phyloP scores from a whole-genome alignment of 805 yeast species.

The Allodekkera sacchari region DNA sequence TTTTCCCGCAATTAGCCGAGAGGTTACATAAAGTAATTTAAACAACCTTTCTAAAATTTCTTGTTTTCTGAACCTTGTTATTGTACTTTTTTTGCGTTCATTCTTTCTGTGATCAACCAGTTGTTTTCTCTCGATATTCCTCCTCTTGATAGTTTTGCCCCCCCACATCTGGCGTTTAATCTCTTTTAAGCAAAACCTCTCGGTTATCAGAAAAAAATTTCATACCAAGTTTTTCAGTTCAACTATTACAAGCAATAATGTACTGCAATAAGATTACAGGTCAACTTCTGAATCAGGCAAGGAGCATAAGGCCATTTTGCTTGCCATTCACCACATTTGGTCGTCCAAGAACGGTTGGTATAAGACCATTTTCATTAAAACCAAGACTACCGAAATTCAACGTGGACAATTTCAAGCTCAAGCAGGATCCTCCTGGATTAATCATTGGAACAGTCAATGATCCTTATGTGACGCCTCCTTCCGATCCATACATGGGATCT shows the following conservation, averaged over 20 bases:
- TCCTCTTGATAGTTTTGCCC: too few species aligned
- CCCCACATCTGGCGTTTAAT: too few species aligned
- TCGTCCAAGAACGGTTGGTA: neutral
- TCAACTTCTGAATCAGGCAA: too few species aligned
- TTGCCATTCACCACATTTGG: neutral
- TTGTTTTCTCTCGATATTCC: too few species aligned
- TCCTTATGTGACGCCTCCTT: constrained; percentile 60
- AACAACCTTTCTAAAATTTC: too few species aligned
- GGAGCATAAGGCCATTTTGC: too few species aligned
- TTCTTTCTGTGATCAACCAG: too few species aligned
- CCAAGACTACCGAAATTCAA: constrained; percentile 18
- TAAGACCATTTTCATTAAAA: constrained; percentile 12
- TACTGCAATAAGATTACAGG: too few species aligned
- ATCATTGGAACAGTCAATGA: constrained; percentile 93
- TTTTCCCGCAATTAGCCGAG: too few species aligned
- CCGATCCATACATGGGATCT: constrained; percentile 67
- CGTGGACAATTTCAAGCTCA: constrained; percentile 35
- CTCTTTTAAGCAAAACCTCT: constrained; percentile 1
- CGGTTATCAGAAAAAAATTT: constrained; percentile 2
- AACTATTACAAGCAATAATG: constrained; percentile 1
- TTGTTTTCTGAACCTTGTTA: too few species aligned
- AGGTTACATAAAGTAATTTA: too few species aligned
- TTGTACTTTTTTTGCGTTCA: too few species aligned
- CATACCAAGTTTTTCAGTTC: constrained; percentile 5
- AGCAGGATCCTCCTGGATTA: constrained; percentile 83